Evolutionary conservation across 768 basidiomycete genomes (phyloP).

Genomic region (Leccinum subtestaceum): DNA sequence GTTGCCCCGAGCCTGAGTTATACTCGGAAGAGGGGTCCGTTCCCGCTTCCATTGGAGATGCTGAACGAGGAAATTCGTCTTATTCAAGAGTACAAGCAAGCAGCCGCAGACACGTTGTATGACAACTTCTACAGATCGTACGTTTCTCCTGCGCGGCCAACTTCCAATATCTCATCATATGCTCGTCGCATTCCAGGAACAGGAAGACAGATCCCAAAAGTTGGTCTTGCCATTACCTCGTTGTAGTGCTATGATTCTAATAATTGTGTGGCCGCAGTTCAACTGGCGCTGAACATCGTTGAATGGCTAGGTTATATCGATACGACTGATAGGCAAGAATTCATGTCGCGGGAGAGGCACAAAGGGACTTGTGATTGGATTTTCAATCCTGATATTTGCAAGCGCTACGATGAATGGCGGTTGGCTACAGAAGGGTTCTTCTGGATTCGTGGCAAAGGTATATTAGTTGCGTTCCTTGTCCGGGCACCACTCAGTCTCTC

Average conservation of each 20-base stretch:
- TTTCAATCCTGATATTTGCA: slow-evolving; percentile 18
- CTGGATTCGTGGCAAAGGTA: slow-evolving; percentile 27
- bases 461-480: neutral
- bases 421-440: slow-evolving; percentile 20
- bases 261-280: slow-evolving; percentile 12
- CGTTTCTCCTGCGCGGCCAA: neutral
- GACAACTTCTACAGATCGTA: slow-evolving; percentile 23
- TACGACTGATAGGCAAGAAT: slow-evolving; percentile 23
- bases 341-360: slow-evolving; percentile 23
- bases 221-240: slow-evolving; percentile 1
- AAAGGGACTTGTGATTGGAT: slow-evolving; percentile 27
- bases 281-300: slow-evolving; percentile 21
- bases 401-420: slow-evolving; percentile 20
- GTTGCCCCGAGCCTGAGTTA: slow-evolving; percentile 7
- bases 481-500: neutral
- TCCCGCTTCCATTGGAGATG: slow-evolving; percentile 23
- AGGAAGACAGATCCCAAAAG: slow-evolving; percentile 24
- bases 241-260: slow-evolving; percentile 2
- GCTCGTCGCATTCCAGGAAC: slow-evolving; percentile 10
- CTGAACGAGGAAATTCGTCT: slow-evolving; percentile 23
- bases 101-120: slow-evolving; percentile 14
- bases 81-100: slow-evolving; percentile 22
- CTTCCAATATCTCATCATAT: neutral
- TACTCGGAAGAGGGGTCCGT: slow-evolving; percentile 14
- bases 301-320: slow-evolving; percentile 26